Evolutionary conservation across 768 basidiomycete genomes (phyloP), one percentile per base, ranked within the genome.

Genomic region (Pulveroboletus ravenelii): DNA sequence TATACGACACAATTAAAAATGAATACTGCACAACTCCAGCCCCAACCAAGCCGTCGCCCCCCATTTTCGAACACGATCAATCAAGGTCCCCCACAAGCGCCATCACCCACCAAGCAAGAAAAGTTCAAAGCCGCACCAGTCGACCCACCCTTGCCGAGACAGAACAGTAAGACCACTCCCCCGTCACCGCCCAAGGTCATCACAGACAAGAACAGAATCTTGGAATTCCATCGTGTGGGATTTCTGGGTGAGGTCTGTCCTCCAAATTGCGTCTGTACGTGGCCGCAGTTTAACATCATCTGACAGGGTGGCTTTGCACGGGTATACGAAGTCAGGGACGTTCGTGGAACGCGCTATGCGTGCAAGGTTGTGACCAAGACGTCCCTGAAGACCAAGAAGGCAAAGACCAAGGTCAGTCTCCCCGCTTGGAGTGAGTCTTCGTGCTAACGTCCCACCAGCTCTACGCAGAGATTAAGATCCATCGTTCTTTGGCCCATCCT

Each of bases 381-480:
- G 23, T 91, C 89, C 29, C 78, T 99, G 58, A 89, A 89, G 73
- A 92, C 92, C 15, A 95, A 92, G 73, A 97, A 97, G 69, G 93
- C 92, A 20, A 95, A 95, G 71, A 94, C 93, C 15, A 97, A 97
- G 81, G 94, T 92, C 43, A 46, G 76, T 45, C 50, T 27, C 12
- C n/a, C 17, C 12, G 10, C 8, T 9, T 8, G 29, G 17, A 10
- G 25, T 35, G 20, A 17, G 48, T 27, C 7, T 10, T 18, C 41
- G 31, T 34, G 25, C 45, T 61, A 6, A 62, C 42, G 14, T 43
- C 23, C 23, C 36, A 6, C 31, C 49, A 97, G 95, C 81, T 99
- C 41, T 99, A 93, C 63, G 94, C 95, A 53, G 95, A 99, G 77
- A 99, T 99, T 62, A 96, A 95, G 76, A 92, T 99, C 42, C 95